Evolutionary conservation across 768 basidiomycete species (phyloP), one percentile per base, ranked within the genome.

Genomic region (Pisolithus tinctorius): DNA sequence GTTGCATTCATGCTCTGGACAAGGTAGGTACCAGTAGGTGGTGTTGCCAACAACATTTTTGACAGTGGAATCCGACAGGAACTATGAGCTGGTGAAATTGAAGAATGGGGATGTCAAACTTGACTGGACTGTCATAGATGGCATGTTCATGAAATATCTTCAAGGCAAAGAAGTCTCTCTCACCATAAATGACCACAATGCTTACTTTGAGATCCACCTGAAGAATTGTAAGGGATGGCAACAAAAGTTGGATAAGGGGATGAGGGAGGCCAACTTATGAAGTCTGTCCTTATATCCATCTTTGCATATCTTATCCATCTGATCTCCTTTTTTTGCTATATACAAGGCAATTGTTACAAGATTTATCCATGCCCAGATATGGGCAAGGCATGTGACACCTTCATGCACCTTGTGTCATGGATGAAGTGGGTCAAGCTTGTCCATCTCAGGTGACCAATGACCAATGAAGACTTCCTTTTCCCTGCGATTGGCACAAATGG

Each of bases 41-140:
- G 20, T 2, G 2, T 20, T 20, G 2, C 20, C 20, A 20, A 20
- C 20, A 20, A 20, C 20, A 26, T 8, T 43, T 43, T 43, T 14
- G 1, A 20, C 20, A 6, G 31, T 11, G 4, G 31, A 4, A 20
- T 4, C 6, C 30, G 2, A 6, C 37, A 72, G 69, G 40, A 66
- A 65, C 55, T 68, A 66, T 29, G 67, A 73, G 53, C 51, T 63
- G 1, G 48, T 65, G 9, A 55, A 58, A 4, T 34, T 72, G 2
- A 57, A 63, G 36, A 5, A 50, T 6, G 43, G 55, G 5, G 55
- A 71, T 36, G 37, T 71, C 27, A 56, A 48, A 3, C n/a, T 45
- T 30, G 25, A 59, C 53, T 26, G 2, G 1, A 17, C 5, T 0
- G 17, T 30, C 2, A 26, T 58, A 6, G 20, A 58, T 2, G 2